Conservation (phyloP, 805 yeast genomes). For the Kockiozyma suomiensis region DNA sequence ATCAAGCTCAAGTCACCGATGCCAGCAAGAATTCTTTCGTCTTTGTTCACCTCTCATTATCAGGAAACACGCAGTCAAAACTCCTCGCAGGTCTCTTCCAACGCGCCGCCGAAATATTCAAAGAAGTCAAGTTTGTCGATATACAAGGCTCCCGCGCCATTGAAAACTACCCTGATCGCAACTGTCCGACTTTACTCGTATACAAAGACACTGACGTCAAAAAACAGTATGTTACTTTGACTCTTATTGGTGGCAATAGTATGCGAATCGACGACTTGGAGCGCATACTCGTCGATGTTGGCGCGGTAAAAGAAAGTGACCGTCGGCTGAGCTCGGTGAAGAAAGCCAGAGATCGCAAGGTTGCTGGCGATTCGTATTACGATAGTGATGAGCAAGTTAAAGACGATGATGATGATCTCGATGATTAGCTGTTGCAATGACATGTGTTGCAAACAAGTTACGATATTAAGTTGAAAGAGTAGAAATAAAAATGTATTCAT, state of each 20-base stretch:
- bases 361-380: conserved; percentile 19
- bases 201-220: conserved; percentile 78
- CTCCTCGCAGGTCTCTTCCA: conserved; percentile 62
- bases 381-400: conserved; percentile 15
- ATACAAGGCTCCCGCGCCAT: conserved; percentile 90
- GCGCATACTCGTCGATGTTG: conserved; percentile 63
- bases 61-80: conserved; percentile 53
- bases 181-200: conserved; percentile 87
- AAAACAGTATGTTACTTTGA: conserved; percentile 78
- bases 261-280: conserved; percentile 73
- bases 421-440: neutral
- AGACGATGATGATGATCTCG: neutral
- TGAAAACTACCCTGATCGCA: conserved; percentile 85
- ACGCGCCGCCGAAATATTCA: conserved; percentile 64
- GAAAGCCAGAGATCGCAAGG: neutral
- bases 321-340: conserved; percentile 51
- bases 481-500: too few species aligned
- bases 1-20: conserved; percentile 79
- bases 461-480: too few species aligned
- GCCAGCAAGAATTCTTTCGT: conserved; percentile 69
- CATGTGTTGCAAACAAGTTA: too few species aligned
- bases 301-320: conserved; percentile 69
- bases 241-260: conserved; percentile 81
- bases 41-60: conserved; percentile 73
- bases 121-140: conserved; percentile 87